Evolutionary conservation across 2,329 filamentous ascomycete genomes (phyloP).

Genomic region (Nannizziopsis arthrosporioides): DNA sequence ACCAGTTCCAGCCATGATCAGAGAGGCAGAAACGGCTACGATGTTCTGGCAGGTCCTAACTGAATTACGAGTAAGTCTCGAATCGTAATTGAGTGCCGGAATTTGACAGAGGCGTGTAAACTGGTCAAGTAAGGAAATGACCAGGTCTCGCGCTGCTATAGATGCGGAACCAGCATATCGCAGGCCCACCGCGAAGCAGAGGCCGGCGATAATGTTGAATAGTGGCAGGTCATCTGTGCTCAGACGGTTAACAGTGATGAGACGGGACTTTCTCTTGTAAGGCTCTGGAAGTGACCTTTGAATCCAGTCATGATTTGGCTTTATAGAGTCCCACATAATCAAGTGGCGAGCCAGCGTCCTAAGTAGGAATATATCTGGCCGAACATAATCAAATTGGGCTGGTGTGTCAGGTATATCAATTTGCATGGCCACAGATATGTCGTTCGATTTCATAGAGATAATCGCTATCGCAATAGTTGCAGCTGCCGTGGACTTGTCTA

Average conservation of each 20-base stretch:
- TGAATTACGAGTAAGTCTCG: constrained; percentile 68
- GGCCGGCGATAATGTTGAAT: constrained; percentile 79
- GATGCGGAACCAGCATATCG: constrained; percentile 65
- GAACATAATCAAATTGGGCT: constrained; percentile 87
- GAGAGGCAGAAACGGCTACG: constrained; percentile 66
- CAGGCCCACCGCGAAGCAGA: constrained; percentile 65
- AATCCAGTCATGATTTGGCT: constrained; percentile 64
- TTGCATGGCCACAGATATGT: constrained; percentile 74
- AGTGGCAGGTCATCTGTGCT: constrained; percentile 79
- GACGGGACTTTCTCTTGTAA: constrained; percentile 52
- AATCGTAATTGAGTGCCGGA: constrained; percentile 58
- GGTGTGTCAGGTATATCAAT: constrained; percentile 84
- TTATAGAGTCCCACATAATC: constrained; percentile 82
- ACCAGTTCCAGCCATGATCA: constrained; percentile 92
- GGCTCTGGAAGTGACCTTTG: constrained; percentile 57
- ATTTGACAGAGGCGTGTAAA: constrained; percentile 67
- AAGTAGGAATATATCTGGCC: constrained; percentile 82
- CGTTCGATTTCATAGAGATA: constrained; percentile 95
- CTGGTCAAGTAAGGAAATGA: constrained; percentile 74
- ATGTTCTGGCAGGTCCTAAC: constrained; percentile 86
- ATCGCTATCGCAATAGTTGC: constrained; percentile 80
- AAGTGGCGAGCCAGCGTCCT: constrained; percentile 80
- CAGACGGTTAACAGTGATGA: constrained; percentile 51
- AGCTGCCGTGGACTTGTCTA: constrained; percentile 87
- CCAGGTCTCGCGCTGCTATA: constrained; percentile 59